Percentiles rank a stretch among this genome's conserved stretches.
phyloP scores from a whole-genome alignment of 2,329 filamentous ascomycete genomes.

The Chaetomiaceae sp. region DNA sequence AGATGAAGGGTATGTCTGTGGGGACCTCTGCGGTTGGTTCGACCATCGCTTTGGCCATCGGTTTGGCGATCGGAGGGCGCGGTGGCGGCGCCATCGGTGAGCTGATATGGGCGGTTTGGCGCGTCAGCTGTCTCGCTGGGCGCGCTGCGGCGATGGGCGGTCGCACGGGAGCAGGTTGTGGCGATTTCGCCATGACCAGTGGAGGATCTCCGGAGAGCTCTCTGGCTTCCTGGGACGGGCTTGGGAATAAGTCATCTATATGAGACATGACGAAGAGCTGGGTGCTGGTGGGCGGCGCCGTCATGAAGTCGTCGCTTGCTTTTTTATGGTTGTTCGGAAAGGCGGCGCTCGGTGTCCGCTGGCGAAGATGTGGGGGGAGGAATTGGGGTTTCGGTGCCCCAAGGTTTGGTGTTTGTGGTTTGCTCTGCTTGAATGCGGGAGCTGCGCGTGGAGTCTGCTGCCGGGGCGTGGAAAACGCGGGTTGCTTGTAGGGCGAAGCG shows the following conservation, averaged over 20 bases:
- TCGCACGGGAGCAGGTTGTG: slow-evolving; percentile 18
- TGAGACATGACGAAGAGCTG: slow-evolving; percentile 22
- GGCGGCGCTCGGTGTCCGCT: background rate
- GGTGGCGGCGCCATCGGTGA: background rate
- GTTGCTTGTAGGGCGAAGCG: background rate
- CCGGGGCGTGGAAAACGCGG: background rate
- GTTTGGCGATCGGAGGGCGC: background rate
- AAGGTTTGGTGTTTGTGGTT: background rate
- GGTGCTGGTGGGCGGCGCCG: slow-evolving; percentile 14
- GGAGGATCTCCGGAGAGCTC: slow-evolving; percentile 44
- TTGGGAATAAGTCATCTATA: slow-evolving; percentile 32
- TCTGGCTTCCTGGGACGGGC: slow-evolving; percentile 42
- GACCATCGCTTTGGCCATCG: background rate
- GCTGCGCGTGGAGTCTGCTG: background rate
- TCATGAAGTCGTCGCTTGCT: background rate
- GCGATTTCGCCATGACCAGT: slow-evolving; percentile 21
- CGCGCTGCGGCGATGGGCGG: background rate
- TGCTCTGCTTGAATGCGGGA: slow-evolving; percentile 5
- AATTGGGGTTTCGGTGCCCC: slow-evolving; percentile 12
- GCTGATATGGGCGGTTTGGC: background rate
- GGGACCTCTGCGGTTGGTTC: background rate
- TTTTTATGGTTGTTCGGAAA: background rate
- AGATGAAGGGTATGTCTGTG: slow-evolving; percentile 34
- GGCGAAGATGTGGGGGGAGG: slow-evolving; percentile 1
- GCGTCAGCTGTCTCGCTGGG: background rate